These are phyloP conservation scores for Penicillium alfredii DNA, from an alignment of 495 filamentous ascomycete species.

Conservation along the genomic window DNA sequence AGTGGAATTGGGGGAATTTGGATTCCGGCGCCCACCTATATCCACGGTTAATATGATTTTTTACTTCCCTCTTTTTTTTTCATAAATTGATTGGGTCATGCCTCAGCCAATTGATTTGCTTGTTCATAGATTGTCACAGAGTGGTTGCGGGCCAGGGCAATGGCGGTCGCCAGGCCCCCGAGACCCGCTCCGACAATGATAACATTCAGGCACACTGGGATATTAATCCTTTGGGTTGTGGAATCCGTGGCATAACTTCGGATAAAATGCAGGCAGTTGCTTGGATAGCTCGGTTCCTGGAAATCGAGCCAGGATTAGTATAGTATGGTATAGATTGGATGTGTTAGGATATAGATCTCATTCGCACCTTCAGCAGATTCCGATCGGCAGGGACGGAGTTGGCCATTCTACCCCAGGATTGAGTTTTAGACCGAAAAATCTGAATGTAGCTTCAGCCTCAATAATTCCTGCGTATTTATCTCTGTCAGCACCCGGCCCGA, in stretches of 20 bases:
- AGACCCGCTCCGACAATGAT: slow-evolving; percentile 46
- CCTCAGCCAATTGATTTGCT: slow-evolving; percentile 1
- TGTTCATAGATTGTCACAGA: slow-evolving; percentile 6
- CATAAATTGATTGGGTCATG: background rate
- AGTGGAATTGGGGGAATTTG: slow-evolving; percentile 50
- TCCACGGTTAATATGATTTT: too few relatives aligned
- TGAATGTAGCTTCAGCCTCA: too few relatives aligned
- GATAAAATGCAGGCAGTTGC: slow-evolving; percentile 16
- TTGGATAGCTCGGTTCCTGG: slow-evolving; percentile 11
- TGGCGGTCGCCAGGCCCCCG: slow-evolving; percentile 44
- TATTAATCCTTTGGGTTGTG: background rate
- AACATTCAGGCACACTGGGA: slow-evolving; percentile 18
- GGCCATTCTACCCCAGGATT: too few relatives aligned
- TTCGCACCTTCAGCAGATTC: too few relatives aligned
- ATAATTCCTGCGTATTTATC: too few relatives aligned
- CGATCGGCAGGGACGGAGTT: too few relatives aligned
- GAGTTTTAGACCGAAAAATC: too few relatives aligned
- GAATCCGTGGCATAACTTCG: background rate
- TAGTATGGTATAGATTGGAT: too few relatives aligned
- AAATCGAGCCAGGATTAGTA: too few relatives aligned
- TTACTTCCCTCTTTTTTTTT: too few relatives aligned
- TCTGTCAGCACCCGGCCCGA: too few relatives aligned
- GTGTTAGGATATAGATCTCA: too few relatives aligned
- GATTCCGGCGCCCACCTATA: slow-evolving; percentile 52
- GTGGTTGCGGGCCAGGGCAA: slow-evolving; percentile 4